Base-by-base conservation (phyloP, 208 protist genomes). In the Trypanosoma vivax region DNA sequence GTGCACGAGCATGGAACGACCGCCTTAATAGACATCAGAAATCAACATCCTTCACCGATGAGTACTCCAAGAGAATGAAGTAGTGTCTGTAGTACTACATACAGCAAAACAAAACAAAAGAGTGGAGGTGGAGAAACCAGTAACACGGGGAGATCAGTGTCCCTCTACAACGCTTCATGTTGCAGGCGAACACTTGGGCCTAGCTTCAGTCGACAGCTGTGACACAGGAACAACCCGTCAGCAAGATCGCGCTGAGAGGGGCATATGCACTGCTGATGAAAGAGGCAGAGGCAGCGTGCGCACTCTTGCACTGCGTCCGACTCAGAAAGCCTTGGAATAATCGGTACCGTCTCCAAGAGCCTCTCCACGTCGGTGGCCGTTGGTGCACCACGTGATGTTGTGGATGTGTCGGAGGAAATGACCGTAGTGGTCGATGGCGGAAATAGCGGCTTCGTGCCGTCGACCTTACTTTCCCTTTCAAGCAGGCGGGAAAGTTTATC, bases 241-340 rank as follows among this genome's bases (percentile, higher is more conserved):
- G 50, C 28, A 40, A 80, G 35, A 27, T 83, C 73, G 0, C 76
- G 70, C 65, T 92, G 85, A 38, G 60, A 51, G 28, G 85, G 85
- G 18, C 63, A 72, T 3, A 92, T 51, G 45, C 85, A 92, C 21
- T 45, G 50, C 45, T 92, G 85, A 33, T 92, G 85, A 56, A 92
- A 89, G 18, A 78, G 53, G 9, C 60, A 66, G 33, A 88, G 76
- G 67, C 85, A 92, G 24, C 58, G 41, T 10, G 64, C 74, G 31
- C 85, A 92, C 71, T 92, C 80, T 37, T 88, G 29, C 34, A 92
- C 65, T 16, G 53, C 76, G 54, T 92, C 85, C 51, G 72, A 73
- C 50, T 86, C 76, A 27, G 61, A 65, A 21, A 91, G 28, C 10
- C 39, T 39, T 14, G 72, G 72, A 45, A 79, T 64, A 25, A 29